Evolutionary conservation across 495 filamentous ascomycete species (phyloP), one percentile per base, ranked within the genome.

Genomic region (Cercophora sp.): DNA sequence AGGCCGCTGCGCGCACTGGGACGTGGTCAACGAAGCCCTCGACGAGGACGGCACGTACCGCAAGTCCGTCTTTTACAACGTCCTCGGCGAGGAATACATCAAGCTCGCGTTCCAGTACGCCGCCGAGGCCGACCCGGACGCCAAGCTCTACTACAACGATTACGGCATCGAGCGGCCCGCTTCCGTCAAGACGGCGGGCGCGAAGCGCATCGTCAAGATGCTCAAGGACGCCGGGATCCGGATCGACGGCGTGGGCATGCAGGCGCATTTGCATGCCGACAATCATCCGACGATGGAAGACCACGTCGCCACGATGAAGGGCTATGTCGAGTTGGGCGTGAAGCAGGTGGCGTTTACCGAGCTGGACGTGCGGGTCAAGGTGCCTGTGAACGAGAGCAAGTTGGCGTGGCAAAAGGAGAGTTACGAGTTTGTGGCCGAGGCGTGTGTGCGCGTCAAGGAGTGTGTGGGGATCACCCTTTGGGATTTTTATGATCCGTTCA

Each of bases 381-480:
- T 72, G 18, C 80, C 80, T 8, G n/a, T 68, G 20, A 74, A 68
- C 18, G 54, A 54, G n/a, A 68, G 71, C 4, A 72, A 75, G 48
- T 67, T 83, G 16, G 59, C 62, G 10, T 72, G 79, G 67, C 85
- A 89, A 70, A 71, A 69, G 18, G 70, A 67, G 8, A 80, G 79
- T 52, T 90, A 87, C 68, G 8, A 70, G 26, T 42, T 61, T 42
- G 56, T 71, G 13, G 76, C 81, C 11, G 68, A 62, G n/a, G 82
- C 83, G 0, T 89, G 87, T 56, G 57, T 82, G 15, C 69, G 76
- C 42, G 73, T 79, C 0, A 47, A 70, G n/a, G 57, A 65, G 1
- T 91, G 87, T 58, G 74, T 87, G 2, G 87, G 85, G 4, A 70
- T 89, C 24, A 88, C 83, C 5, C 72, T 85, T 20, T 88, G 85